phyloP scores from a whole-genome alignment of 345 rosid genomes.

The Moringa oleifera region DNA sequence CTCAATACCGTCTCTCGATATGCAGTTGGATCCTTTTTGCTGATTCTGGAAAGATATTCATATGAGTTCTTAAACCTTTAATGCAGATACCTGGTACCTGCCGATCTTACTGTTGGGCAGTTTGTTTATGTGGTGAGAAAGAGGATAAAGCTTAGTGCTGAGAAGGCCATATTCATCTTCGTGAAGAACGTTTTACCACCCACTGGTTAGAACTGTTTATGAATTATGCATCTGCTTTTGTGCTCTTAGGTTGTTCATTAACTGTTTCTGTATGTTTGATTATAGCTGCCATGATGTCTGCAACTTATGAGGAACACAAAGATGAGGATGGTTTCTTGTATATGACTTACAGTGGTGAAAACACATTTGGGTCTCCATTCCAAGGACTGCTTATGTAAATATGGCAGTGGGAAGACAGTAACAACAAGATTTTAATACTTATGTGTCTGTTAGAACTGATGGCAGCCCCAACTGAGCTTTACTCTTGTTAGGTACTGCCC shows the following conservation, averaged over 20 bases:
- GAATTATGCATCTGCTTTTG: background rate
- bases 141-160: conserved; percentile 54
- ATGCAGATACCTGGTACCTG: conserved; percentile 50
- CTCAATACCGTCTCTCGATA: too few species aligned
- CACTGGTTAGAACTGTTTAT: conserved; percentile 25
- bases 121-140: conserved; percentile 59
- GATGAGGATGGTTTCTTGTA: conserved; percentile 55
- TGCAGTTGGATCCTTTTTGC: background rate
- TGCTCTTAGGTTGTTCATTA: too few species aligned
- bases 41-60: background rate
- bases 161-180: conserved; percentile 56
- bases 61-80: background rate
- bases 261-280: background rate
- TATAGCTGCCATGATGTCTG: conserved; percentile 52
- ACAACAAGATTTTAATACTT: background rate
- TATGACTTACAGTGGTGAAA: conserved; percentile 62
- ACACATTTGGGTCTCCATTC: conserved; percentile 35
- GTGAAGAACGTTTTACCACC: conserved; percentile 52
- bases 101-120: conserved; percentile 59
- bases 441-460: background rate
- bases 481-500: background rate
- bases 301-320: conserved; percentile 34
- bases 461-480: background rate
- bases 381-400: background rate
- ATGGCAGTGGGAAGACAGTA: background rate